These are phyloP conservation scores for Xerocomus amazonicus DNA, from an alignment of 1,284 basidiomycete species.

Conservation along the genomic window DNA sequence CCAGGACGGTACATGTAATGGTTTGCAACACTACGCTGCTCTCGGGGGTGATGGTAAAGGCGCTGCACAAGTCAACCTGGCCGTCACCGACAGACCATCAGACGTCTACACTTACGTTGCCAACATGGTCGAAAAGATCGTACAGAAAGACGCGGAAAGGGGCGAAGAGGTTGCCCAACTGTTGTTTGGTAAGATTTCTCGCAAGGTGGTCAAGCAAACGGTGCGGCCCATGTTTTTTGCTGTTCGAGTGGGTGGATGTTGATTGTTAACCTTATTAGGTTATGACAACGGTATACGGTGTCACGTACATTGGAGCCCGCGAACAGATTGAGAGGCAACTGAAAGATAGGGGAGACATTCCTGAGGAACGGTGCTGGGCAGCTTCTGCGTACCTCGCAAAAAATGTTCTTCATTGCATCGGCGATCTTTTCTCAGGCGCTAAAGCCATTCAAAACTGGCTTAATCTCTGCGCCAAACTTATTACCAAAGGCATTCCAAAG, in stretches of 20 bases:
- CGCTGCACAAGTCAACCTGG: constrained; percentile 91
- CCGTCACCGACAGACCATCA: constrained; percentile 81
- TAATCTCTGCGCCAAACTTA: constrained; percentile 76
- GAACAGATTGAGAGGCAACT: constrained; percentile 95
- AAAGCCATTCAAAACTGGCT: constrained; percentile 93
- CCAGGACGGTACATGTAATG: constrained; percentile 99
- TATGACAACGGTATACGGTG: constrained; percentile 99
- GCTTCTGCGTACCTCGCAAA: constrained; percentile 84
- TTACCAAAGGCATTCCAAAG: constrained; percentile 84
- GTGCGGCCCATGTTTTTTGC: constrained; percentile 36
- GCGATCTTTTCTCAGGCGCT: constrained; percentile 90
- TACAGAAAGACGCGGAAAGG: constrained; percentile 32
- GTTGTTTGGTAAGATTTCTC: constrained; percentile 77
- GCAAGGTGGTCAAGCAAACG: constrained; percentile 99
- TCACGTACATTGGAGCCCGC: constrained; percentile 93
- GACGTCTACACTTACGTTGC: constrained; percentile 98
- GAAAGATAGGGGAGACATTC: constrained; percentile 72
- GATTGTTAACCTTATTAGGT: constrained; percentile 45
- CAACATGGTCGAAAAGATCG: constrained; percentile 64
- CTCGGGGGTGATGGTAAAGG: constrained; percentile 91
- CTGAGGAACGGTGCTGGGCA: constrained; percentile 68
- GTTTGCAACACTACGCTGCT: constrained; percentile 97
- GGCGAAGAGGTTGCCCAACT: constrained; percentile 59
- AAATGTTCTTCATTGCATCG: constrained; percentile 80
- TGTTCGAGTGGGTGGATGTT: constrained; percentile 2